Conservation (phyloP, 495 filamentous ascomycete genomes). For the Neurospora sp. region DNA sequence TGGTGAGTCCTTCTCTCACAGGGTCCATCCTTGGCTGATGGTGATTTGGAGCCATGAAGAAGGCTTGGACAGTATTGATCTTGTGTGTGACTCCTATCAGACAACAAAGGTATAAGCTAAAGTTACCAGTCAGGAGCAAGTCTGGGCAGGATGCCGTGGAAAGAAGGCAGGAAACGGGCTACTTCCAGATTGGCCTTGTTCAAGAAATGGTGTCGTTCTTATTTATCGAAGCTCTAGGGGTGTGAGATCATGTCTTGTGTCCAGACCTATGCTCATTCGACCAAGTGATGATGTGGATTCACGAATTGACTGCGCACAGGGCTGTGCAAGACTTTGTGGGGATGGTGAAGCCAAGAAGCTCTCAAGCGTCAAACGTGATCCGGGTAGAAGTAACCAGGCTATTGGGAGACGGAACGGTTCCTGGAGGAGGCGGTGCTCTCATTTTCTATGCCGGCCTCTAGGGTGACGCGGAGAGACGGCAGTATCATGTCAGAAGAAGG, state of each 20-base stretch:
- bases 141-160: neutral
- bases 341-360: neutral
- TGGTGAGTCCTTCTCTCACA: neutral
- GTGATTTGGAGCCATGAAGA: neutral
- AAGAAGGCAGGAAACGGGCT: neutral
- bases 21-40: neutral
- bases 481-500: neutral
- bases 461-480: neutral
- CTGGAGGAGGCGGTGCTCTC: neutral
- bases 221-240: neutral
- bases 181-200: neutral
- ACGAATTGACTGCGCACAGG: neutral
- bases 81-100: neutral
- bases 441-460: neutral
- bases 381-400: neutral
- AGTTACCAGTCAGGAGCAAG: neutral
- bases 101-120: neutral
- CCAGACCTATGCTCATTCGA: neutral
- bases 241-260: neutral
- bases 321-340: neutral
- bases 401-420: neutral
- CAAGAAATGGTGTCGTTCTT: neutral
- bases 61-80: neutral
- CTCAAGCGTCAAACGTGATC: neutral
- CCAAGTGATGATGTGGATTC: neutral